Base-by-base conservation (phyloP, 2,329 filamentous ascomycete genomes). In the Colletotrichum australisinense region DNA sequence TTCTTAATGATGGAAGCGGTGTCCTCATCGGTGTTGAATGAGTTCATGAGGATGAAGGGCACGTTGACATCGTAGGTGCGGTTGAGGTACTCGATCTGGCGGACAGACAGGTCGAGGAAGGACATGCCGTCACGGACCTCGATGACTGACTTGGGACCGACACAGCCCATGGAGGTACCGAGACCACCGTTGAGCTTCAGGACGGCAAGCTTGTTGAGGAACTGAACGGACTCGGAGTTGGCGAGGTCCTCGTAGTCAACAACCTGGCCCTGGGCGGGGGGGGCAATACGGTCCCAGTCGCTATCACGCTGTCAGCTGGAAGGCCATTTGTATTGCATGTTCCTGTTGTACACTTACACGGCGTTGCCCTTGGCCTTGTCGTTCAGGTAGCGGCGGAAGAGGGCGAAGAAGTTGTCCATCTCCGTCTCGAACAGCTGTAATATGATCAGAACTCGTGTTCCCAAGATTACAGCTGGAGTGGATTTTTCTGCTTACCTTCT, bases 121-220 rank as follows among this genome's bases (percentile, higher is more conserved):
- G 97, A 99, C 97, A 98, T 99, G 91, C 97, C 97, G 80, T 99
- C 97, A 86, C 97, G 95, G 83, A 99, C 97, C 86, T 99, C 97
- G 79, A 99, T 99, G 82, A 99, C 97, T 59, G 97, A 99, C 90
- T 99, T 99, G 86, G 97, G 97, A 76, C 97, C 97, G 80, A 99
- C 97, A 80, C 97, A 99, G 81, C 97, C 97, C 97, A 99, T 99
- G 69, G 97, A 99, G 79, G 97, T 99, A 91, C 97, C 97, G 63
- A 99, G 93, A 88, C 97, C 97, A 89, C 97, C 97, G 82, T 99
- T 99, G 82, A 99, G 94, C 93, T 99, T 99, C 84, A 99, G 92
- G 62, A 99, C 97, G 56, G 97, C 97, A 75, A 99, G 91, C 88
- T 99, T 99, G 90, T 93, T 97, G 78, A 99, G 91, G 89, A 98